phyloP scores from a whole-genome alignment of 345 rosid species.

The Eucalyptus curtisii region DNA sequence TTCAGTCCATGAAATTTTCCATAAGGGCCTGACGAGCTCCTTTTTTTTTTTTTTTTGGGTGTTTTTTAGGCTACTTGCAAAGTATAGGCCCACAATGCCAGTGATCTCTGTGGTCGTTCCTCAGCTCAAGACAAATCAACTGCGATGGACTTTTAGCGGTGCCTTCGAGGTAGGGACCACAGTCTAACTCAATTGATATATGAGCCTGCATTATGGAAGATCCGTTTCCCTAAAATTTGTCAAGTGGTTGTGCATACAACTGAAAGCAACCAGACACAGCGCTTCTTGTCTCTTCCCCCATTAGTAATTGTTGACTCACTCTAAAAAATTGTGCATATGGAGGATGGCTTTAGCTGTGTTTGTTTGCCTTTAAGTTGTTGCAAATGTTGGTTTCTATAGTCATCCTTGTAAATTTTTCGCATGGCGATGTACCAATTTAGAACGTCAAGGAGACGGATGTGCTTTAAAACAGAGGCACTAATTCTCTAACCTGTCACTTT shows the following conservation, averaged over 20 bases:
- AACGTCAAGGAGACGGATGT: not conserved
- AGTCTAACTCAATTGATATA: not conserved
- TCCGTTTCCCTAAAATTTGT: not conserved
- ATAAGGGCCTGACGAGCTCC: not conserved
- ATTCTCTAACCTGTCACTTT: not conserved
- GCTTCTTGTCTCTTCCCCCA: not conserved
- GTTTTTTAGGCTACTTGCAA: conserved; percentile 48
- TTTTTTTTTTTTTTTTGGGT: not conserved
- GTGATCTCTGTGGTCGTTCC: conserved; percentile 78
- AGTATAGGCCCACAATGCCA: conserved; percentile 79
- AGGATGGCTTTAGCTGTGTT: not conserved
- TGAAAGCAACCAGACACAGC: not conserved
- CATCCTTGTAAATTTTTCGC: not conserved
- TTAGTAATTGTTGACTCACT: not conserved
- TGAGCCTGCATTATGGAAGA: not conserved
- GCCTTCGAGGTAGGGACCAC: conserved; percentile 44
- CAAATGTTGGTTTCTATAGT: not conserved
- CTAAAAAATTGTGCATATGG: not conserved
- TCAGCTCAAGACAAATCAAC: conserved; percentile 54
- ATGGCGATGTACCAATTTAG: not conserved
- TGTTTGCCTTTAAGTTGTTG: not conserved
- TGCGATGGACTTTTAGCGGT: conserved; percentile 61
- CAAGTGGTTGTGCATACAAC: not conserved
- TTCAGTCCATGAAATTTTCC: not conserved
- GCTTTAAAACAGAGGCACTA: not conserved